Evolutionary conservation across 345 rosid genomes (phyloP).

Genomic region (Litchi chinensis): DNA sequence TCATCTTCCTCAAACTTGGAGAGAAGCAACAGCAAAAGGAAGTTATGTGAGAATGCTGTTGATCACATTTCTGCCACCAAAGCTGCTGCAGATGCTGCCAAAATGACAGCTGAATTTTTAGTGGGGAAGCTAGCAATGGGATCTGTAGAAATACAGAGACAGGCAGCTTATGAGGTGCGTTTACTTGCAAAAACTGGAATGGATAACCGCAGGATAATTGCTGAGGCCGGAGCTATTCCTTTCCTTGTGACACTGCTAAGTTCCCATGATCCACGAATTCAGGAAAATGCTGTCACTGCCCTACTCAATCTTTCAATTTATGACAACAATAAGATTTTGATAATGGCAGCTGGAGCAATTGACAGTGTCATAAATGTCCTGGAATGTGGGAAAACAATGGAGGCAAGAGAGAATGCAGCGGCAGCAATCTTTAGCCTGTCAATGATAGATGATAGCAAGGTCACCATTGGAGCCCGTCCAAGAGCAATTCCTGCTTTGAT

Average conservation of each 20-base stretch:
- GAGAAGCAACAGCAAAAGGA: slow-evolving; percentile 34
- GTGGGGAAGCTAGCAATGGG: slow-evolving; percentile 79
- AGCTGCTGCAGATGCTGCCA: slow-evolving; percentile 52
- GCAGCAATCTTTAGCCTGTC: slow-evolving; percentile 71
- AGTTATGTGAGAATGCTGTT: slow-evolving; percentile 29
- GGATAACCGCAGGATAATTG: slow-evolving; percentile 61
- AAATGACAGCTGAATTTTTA: slow-evolving; percentile 71
- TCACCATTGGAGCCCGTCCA: slow-evolving; percentile 47
- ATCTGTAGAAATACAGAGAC: slow-evolving; percentile 57
- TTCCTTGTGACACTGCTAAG: slow-evolving; percentile 52
- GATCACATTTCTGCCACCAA: slow-evolving; percentile 57
- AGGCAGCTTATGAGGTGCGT: slow-evolving; percentile 71
- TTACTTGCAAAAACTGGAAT: slow-evolving; percentile 67
- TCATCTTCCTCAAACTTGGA: slow-evolving; percentile 37
- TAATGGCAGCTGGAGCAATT: slow-evolving; percentile 71
- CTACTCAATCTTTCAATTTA: slow-evolving; percentile 66
- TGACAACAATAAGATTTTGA: slow-evolving; percentile 61
- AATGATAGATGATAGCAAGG: slow-evolving; percentile 55
- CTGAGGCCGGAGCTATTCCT: slow-evolving; percentile 73
- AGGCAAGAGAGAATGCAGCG: slow-evolving; percentile 73
- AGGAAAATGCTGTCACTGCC: slow-evolving; percentile 72
- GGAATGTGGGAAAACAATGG: slow-evolving; percentile 62
- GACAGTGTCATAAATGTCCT: slow-evolving; percentile 53
- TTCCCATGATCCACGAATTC: slow-evolving; percentile 56
- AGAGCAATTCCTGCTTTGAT: slow-evolving; percentile 55